A percentile compares a stretch with the other conserved stretches of the same genome.
Conservation (phyloP, 1,284 basidiomycete species). For the Golubevia sp. region DNA sequence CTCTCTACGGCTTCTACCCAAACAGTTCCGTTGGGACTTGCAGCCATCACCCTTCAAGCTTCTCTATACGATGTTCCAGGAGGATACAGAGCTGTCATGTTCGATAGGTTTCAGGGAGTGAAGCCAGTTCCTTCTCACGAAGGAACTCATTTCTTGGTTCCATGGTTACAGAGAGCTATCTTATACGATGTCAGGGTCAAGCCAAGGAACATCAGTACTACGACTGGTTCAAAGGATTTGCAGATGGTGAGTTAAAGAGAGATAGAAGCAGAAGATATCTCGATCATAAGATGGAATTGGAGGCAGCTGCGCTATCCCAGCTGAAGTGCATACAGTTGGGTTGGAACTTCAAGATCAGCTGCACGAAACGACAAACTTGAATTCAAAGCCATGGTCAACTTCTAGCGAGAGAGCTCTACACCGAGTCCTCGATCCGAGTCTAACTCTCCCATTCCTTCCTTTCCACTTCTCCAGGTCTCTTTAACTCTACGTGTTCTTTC, state of each 20-base stretch:
- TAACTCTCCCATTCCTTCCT: neutral
- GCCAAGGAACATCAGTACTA: conserved; percentile 94
- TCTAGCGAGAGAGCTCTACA: too few species aligned
- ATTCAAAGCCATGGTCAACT: too few species aligned
- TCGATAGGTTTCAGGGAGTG: conserved; percentile 95
- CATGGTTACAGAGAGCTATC: conserved; percentile 87
- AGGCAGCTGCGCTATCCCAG: too few species aligned
- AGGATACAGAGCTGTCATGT: conserved; percentile 94
- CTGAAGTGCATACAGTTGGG: too few species aligned
- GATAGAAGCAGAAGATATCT: too few species aligned
- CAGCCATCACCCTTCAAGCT: conserved; percentile 58
- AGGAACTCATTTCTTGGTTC: conserved; percentile 96
- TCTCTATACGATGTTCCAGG: conserved; percentile 62
- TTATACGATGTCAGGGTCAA: conserved; percentile 98
- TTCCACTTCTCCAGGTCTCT: conserved; percentile 67
- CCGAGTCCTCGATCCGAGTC: too few species aligned
- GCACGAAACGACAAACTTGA: too few species aligned
- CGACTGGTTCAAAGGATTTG: conserved; percentile 90
- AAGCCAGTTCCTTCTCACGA: conserved; percentile 62
- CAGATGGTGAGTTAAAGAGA: conserved; percentile 72
- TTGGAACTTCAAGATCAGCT: too few species aligned
- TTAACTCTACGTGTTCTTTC: conserved; percentile 95
- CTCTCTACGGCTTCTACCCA: too few species aligned
- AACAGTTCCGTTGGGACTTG: conserved; percentile 59
- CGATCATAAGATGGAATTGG: too few species aligned